Base-by-base conservation (phyloP, 1,139 yeast species). In the Saccharomyces hybrid region DNA sequence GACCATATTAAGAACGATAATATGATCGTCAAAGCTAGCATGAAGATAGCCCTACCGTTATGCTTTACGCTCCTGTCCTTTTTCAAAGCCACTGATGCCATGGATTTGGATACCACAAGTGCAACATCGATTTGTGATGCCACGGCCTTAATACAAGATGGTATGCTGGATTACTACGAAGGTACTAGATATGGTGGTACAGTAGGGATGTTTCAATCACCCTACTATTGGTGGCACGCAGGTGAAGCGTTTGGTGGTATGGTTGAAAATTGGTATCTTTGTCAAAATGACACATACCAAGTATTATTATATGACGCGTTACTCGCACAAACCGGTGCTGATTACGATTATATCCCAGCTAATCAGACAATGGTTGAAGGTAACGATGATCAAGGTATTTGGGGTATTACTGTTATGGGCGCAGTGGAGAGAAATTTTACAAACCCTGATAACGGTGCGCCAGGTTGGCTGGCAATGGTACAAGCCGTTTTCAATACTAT, bases 141-240 rank as follows among this genome's bases (percentile, higher is more conserved):
- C 1, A 82, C 83, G 1, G 65, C 75, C 4, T 55, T 65, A 5
- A 71, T 82, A 2, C 76, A 73, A 7, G 67, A 71, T 4, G 88
- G 88, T 62, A 75, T 79, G 61, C 66, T 81, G 70, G 82, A 83
- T 67, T 83, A 83, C 66, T 82, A 82, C 63, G 77, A 73, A 57
- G 87, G 86, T 31, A 61, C 64, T 11, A 64, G 69, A 46, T 69
- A 73, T 54, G 87, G 86, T 49, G 86, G 86, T 50, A 73, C 79
- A 5, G 78, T 81, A 2, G 88, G 88, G 4, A 77, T 79, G 81
- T 81, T 83, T 60, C 69, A 75, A 6, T 57, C 75, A 8, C 87
- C 86, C 1, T 81, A 83, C 71, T 83, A 82, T 71, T 83, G 88
- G 88, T 83, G 88, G 88, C 79, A 82, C 63, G 84, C 86, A 9